phyloP scores from a whole-genome alignment of 2,329 filamentous ascomycete genomes.

The Parastagonospora nodorum region DNA sequence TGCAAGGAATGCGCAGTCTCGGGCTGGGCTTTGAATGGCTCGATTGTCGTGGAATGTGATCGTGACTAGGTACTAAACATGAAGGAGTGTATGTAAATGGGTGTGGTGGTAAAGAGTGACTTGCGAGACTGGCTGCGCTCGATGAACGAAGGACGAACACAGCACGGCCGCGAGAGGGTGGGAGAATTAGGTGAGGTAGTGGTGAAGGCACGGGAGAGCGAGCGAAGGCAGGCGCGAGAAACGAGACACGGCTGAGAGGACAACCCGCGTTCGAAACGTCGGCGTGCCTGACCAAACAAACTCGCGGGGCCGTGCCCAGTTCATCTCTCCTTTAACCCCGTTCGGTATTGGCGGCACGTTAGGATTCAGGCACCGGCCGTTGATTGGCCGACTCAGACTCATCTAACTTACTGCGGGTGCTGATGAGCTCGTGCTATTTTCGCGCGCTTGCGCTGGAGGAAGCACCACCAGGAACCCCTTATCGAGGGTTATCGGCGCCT shows the following conservation, averaged over 20 bases:
- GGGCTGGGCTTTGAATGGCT: conserved; percentile 18
- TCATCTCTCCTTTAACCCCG: not conserved
- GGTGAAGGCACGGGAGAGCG: conserved; percentile 20
- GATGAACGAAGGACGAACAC: conserved; percentile 48
- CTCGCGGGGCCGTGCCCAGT: conserved; percentile 22
- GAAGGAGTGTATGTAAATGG: conserved; percentile 37
- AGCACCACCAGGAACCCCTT: conserved; percentile 18
- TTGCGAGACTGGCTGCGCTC: conserved; percentile 39
- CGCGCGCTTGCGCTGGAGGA: conserved; percentile 3
- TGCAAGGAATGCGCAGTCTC: conserved; percentile 37
- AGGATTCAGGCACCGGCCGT: too few species aligned
- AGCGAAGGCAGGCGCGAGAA: conserved; percentile 7
- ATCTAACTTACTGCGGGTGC: conserved; percentile 33
- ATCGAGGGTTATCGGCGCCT: conserved; percentile 19
- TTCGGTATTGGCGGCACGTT: too few species aligned
- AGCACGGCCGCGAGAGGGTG: conserved; percentile 43
- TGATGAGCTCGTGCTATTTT: conserved; percentile 32
- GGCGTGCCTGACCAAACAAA: conserved; percentile 22
- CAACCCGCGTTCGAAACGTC: conserved; percentile 25
- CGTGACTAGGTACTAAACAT: conserved; percentile 36
- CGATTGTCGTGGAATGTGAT: conserved; percentile 31
- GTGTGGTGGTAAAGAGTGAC: conserved; percentile 38
- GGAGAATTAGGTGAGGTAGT: conserved; percentile 21
- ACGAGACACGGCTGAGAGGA: conserved; percentile 5
- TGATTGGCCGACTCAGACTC: conserved; percentile 34